Base-by-base conservation (phyloP, 331 rosid species). In the Quercus lobata region DNA sequence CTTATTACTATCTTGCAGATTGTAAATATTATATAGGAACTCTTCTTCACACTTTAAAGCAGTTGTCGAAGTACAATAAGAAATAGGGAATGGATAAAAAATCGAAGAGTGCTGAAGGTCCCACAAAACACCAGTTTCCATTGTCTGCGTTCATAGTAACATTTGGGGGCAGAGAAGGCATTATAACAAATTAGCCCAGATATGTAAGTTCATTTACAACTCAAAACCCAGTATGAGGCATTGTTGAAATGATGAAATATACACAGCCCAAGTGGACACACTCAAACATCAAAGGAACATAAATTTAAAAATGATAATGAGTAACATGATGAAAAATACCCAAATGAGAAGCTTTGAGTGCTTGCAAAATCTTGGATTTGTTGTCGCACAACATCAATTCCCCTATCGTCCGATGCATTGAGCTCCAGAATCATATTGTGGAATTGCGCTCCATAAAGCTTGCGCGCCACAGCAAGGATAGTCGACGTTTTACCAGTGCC, bases 401-500 rank as follows among this genome's bases (percentile, higher is more conserved):
- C 99, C 84, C 99, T 90, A 65, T 92, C 99, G 72, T 96, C 99
- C 0, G 98, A 93, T 11, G 99, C 99, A 82, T 93, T 96, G 73
- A 93, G 89, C 87, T 93, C 98, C 89, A 96, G 79, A 78, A 93
- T 96, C 98, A 93, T 96, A 57, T 88, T 90, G 25, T 78, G 91
- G 80, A 81, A 92, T 30, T 86, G 91, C 0, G 84, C 69, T 21
- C 99, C 99, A 79, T 96, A 91, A 5, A 93, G 89, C 84, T 93
- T 90, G 41, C 98, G 90, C 2, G 98, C 97, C 58, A 93, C 94
- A 0, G 94, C 97, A 5, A 93, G 97, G 84, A 92, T 88, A 9
- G 98, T 93, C 3, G 99, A 95, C 6, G 99, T 96, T 82, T 96
- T 96, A 18, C 99, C 98, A 0, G 99, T 96, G 22, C 98, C 98